Percentiles rank a stretch among this genome's conserved stretches.
These are phyloP conservation scores for Phytopythium aichiense DNA, from an alignment of 352 stramenopile species.

Conservation along the genomic window DNA sequence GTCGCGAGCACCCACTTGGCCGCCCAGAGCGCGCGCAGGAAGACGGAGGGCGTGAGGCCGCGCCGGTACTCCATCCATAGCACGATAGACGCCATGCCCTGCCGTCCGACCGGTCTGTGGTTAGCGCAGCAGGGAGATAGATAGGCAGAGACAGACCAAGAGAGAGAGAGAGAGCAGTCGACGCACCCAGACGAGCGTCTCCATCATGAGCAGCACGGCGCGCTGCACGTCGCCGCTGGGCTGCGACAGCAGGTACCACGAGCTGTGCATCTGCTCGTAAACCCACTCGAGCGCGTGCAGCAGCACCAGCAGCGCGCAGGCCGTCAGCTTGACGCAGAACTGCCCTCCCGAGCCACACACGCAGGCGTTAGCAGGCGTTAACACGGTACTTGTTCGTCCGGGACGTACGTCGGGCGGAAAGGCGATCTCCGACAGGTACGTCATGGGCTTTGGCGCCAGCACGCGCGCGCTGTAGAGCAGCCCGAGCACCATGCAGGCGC, in stretches of 20 bases:
- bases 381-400: conserved; percentile 1
- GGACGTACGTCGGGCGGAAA: conserved; percentile 61
- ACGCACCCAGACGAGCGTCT: conserved; percentile 59
- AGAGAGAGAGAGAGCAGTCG: too few relatives aligned
- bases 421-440: conserved; percentile 73
- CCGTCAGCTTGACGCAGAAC: conserved; percentile 63
- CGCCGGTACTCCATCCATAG: conserved; percentile 81
- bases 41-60: conserved; percentile 43
- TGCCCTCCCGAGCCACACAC: conserved; percentile 10
- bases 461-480: conserved; percentile 46
- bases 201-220: conserved; percentile 43
- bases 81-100: conserved; percentile 44
- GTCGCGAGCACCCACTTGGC: conserved; percentile 48
- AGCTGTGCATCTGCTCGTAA: conserved; percentile 33
- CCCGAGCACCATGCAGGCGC: conserved; percentile 49
- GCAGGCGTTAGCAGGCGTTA: background rate
- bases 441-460: conserved; percentile 55
- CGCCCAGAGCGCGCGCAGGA: conserved; percentile 61
- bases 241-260: conserved; percentile 31
- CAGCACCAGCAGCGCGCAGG: conserved; percentile 41
- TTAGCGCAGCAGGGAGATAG: too few relatives aligned
- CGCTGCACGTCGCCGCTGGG: conserved; percentile 21
- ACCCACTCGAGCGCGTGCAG: conserved; percentile 49
- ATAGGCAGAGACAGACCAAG: background rate
- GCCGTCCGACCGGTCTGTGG: too few relatives aligned